Percentiles rank a stretch among this genome's conserved stretches.
Evolutionary conservation across 306 rosid species (phyloP).

Genomic region (Vigna hirtella): DNA sequence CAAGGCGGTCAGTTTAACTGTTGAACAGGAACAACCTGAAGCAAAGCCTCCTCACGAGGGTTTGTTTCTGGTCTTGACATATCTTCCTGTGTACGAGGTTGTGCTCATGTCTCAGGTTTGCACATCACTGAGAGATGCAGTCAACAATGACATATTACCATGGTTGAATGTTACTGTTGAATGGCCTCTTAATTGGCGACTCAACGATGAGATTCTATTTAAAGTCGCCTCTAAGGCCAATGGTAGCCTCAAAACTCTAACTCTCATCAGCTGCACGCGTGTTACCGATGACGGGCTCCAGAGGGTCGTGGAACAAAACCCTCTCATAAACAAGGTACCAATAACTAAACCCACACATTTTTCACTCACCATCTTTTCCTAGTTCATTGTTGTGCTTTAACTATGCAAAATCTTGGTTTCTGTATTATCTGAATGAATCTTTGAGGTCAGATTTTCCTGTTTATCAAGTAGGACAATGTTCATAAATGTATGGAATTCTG

Average conservation of each 20-base stretch:
- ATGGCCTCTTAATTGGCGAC: constrained; percentile 57
- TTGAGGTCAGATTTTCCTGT: constrained; percentile 8
- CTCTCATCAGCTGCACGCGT: constrained; percentile 62
- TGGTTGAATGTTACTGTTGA: constrained; percentile 71
- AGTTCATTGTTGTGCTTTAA: background rate
- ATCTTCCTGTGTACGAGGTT: constrained; percentile 74
- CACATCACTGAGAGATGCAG: constrained; percentile 64
- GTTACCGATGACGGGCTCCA: constrained; percentile 76
- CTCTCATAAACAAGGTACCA: constrained; percentile 66
- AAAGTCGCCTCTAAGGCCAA: constrained; percentile 66
- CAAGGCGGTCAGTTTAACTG: constrained; percentile 30
- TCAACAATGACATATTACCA: constrained; percentile 63
- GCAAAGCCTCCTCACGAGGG: constrained; percentile 64
- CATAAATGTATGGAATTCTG: constrained; percentile 3
- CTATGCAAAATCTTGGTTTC: background rate
- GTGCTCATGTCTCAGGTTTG: constrained; percentile 69
- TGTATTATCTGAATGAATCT: background rate
- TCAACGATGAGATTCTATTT: constrained; percentile 56
- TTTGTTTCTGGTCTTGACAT: constrained; percentile 59
- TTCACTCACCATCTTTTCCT: background rate
- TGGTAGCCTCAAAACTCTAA: constrained; percentile 64
- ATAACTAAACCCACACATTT: constrained; percentile 24
- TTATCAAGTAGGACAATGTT: background rate
- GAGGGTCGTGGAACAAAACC: constrained; percentile 60
- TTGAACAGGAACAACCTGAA: constrained; percentile 20